Evolutionary conservation across 75 land plant species (phyloP).

Genomic region (Pinus albicaulis): DNA sequence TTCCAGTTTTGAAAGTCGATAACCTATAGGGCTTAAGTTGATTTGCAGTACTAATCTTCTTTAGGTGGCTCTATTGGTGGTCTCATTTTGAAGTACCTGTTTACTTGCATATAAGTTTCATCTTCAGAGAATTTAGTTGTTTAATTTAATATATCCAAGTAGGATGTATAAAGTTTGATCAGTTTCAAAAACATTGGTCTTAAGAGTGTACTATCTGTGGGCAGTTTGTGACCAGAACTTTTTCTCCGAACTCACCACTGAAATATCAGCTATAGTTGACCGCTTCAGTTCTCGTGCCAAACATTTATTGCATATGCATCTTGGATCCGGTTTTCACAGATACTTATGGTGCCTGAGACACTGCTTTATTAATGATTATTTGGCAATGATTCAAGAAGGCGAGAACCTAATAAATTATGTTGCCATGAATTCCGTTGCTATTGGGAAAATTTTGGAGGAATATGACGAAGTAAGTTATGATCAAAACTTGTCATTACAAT

Average conservation of each 20-base stretch:
- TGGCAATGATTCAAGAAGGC: conserved; percentile 56
- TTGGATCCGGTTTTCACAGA: conserved; percentile 44
- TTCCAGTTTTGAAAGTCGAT: too few species aligned
- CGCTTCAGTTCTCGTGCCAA: conserved; percentile 64
- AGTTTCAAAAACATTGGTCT: too few species aligned
- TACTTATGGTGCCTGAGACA: conserved; percentile 38
- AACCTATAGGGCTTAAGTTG: too few species aligned
- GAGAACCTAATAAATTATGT: conserved; percentile 62
- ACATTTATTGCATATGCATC: conserved; percentile 56
- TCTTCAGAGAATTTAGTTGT: too few species aligned
- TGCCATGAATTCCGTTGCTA: conserved; percentile 78
- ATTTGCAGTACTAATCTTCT: too few species aligned
- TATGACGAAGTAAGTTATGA: conserved; percentile 73
- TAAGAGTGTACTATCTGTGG: neutral
- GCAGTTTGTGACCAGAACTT: conserved; percentile 76
- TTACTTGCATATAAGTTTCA: too few species aligned
- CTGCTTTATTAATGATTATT: conserved; percentile 42
- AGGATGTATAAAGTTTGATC: too few species aligned
- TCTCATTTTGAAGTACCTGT: too few species aligned
- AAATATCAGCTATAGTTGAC: conserved; percentile 68
- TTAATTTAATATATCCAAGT: too few species aligned
- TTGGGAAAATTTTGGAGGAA: conserved; percentile 82
- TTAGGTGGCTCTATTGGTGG: too few species aligned
- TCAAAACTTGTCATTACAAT: neutral
- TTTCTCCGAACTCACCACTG: conserved; percentile 62